Base-by-base conservation (phyloP, 805 yeast species). In the Saturnispora kantuleensis region DNA sequence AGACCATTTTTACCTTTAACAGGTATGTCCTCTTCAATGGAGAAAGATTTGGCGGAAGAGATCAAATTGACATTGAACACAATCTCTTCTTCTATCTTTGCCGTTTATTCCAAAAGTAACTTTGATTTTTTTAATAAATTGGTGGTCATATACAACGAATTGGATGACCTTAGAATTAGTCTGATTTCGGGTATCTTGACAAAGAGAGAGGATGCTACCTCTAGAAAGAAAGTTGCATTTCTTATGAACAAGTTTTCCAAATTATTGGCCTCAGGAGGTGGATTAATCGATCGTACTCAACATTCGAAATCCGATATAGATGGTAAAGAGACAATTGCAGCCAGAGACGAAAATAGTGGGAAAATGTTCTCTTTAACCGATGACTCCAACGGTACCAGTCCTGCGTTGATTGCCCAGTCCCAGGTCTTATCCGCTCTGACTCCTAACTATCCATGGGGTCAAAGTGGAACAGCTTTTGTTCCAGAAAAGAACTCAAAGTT, bases 391-490 rank as follows among this genome's bases (percentile, higher is more conserved):
- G 33, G 51, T 42, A 43, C 74, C 1, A 62, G 70, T 35, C 79
- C 88, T 5, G 74, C 82, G 18, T 58, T 64, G 35, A 67, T 87
- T 46, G 84, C 89, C 12, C 70, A 73, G 39, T 79, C 74, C 57
- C 93, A 86, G 60, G 65, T 80, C 41, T 70, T 80, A 44, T 73
- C 80, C 60, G 89, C 94, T 0, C 65, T 87, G 47, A 76, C 82
- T 10, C 81, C 87, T 13, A 77, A 78, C 50, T 85, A 76, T 59
- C 95, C 95, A 2, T 58, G 68, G 4, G 53, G 63, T 6, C 64
- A 61, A 38, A 54, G 59, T n/a, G 53, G 64, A 21, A 50, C 60
- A 3, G 33, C 50, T 4, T 58, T 75, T 45, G 60, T 59, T n/a
- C 79, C 84, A 2, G 59, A 63, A 12, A 65, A 67, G 28, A 69